Conservation (phyloP, 2,329 filamentous ascomycete species). For the Botrytis elliptica region DNA sequence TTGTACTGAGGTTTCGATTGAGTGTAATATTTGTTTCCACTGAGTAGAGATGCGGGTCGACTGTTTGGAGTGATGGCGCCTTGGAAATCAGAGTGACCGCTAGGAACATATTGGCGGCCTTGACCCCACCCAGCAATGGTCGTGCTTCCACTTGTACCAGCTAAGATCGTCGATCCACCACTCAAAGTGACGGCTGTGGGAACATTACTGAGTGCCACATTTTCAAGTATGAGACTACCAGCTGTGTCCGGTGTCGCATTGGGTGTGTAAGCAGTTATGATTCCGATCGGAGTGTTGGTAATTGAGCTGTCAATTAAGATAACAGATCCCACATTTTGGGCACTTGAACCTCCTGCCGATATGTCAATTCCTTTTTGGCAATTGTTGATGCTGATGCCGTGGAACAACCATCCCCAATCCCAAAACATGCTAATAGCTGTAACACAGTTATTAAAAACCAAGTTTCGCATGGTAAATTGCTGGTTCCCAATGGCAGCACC, state of each 20-base stretch:
- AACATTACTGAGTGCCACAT: constrained; percentile 19
- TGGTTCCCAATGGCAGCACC: constrained; percentile 63
- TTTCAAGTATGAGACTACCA: constrained; percentile 21
- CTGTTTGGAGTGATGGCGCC: constrained; percentile 42
- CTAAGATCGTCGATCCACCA: constrained; percentile 31
- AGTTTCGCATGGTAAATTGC: constrained; percentile 59
- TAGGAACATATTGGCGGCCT: constrained; percentile 53
- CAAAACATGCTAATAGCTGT: constrained; percentile 58
- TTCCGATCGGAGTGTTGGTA: constrained; percentile 48
- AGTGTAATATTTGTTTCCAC: constrained; percentile 41
- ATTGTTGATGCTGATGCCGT: constrained; percentile 51
- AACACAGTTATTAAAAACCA: constrained; percentile 47
- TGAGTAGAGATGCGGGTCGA: constrained; percentile 16
- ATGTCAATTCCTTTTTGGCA: constrained; percentile 54
- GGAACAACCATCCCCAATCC: constrained; percentile 60
- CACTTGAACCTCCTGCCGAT: constrained; percentile 42
- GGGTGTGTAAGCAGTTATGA: constrained; percentile 51
- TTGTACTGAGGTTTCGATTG: constrained; percentile 57
- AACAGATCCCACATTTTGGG: constrained; percentile 54
- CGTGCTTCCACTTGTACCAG: constrained; percentile 22
- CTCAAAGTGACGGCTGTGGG: constrained; percentile 38
- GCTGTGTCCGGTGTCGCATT: constrained; percentile 44
- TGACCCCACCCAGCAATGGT: constrained; percentile 18
- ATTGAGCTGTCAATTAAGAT: constrained; percentile 56
- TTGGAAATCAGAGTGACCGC: constrained; percentile 43